Base-by-base conservation (phyloP, 805 yeast genomes). In the Metschnikowia colocasiae region DNA sequence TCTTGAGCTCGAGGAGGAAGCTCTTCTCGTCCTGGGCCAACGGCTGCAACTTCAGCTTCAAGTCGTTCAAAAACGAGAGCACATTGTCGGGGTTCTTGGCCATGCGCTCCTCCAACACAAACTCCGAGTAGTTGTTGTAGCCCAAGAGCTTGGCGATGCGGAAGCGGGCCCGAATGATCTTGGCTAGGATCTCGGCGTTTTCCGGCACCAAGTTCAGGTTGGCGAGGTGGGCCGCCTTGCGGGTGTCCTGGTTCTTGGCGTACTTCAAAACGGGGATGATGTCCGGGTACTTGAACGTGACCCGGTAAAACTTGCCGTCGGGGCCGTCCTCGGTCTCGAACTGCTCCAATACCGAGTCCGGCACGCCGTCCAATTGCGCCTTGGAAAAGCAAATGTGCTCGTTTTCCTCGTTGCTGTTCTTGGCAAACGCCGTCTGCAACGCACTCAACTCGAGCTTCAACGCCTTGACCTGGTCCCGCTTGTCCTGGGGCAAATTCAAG, bases 241-340 rank as follows among this genome's bases (percentile, higher is more conserved):
- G 79, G 2, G 94, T 85, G 18, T 76, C 77, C 36, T 81, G 75
- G 52, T 67, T 67, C 47, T 74, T 71, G 36, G 95, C 91, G 62
- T 81, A 81, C 61, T 85, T 85, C 63, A 86, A 64, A n/a, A 85
- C 84, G 1, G 95, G 95, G 51, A 83, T 69, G 40, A 84, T 64
- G 60, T 87, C 95, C 1, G 95, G 94, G 58, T 85, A 85, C 63
- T 88, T 87, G 70, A 79, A 86, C 2, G 94, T 84, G 73, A 88
- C 84, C 59, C 83, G 83, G 51, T 62, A 63, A 44, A 67, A 63
- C 15, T 64, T 66, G 15, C 67, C 73, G 19, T 71, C 79, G 19
- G 68, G 73, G n/a, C 70, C 78, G 18, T 69, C 75, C 9, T 65
- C 67, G 47, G 64, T 67, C 45, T 76, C 84, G 58, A 82, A 83